phyloP scores from a whole-genome alignment of 192 early-diverging fungal species.

The Diversispora epigaea region DNA sequence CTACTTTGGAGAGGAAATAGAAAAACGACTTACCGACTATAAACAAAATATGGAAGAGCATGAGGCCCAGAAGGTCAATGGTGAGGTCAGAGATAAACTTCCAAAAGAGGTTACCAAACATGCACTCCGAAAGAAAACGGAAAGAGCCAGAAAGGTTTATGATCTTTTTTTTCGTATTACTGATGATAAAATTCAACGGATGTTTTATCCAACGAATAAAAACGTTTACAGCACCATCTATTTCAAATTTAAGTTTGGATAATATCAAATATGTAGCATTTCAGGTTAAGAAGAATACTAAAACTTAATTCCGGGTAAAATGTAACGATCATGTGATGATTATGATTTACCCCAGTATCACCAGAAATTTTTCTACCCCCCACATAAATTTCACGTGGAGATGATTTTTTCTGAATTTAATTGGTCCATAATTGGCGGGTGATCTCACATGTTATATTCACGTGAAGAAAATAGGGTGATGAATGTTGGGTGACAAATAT shows the following conservation, averaged over 20 bases:
- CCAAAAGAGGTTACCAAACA: constrained; percentile 7
- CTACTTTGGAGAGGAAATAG: constrained; percentile 16
- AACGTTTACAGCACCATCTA: constrained; percentile 20
- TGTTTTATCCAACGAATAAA: constrained; percentile 29
- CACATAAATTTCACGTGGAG: too few species aligned
- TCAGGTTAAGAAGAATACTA: constrained; percentile 8
- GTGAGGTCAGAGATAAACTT: constrained; percentile 8
- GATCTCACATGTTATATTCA: too few species aligned
- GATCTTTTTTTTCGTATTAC: constrained; percentile 17
- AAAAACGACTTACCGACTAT: background rate
- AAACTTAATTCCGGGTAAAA: constrained; percentile 15
- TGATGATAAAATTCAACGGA: constrained; percentile 27
- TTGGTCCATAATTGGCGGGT: too few species aligned
- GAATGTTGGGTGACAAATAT: too few species aligned
- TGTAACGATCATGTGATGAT: constrained; percentile 15
- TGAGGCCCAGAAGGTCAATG: constrained; percentile 6
- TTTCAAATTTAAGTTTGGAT: constrained; percentile 24
- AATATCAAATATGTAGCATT: constrained; percentile 28
- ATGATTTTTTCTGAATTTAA: too few species aligned
- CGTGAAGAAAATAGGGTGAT: too few species aligned
- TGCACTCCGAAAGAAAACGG: constrained; percentile 25
- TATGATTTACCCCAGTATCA: too few species aligned
- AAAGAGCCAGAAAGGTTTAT: constrained; percentile 22
- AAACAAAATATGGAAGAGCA: constrained; percentile 6
- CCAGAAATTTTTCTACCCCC: too few species aligned